Base-by-base conservation (phyloP, 352 stramenopile species). In the Pythium monospermum region DNA sequence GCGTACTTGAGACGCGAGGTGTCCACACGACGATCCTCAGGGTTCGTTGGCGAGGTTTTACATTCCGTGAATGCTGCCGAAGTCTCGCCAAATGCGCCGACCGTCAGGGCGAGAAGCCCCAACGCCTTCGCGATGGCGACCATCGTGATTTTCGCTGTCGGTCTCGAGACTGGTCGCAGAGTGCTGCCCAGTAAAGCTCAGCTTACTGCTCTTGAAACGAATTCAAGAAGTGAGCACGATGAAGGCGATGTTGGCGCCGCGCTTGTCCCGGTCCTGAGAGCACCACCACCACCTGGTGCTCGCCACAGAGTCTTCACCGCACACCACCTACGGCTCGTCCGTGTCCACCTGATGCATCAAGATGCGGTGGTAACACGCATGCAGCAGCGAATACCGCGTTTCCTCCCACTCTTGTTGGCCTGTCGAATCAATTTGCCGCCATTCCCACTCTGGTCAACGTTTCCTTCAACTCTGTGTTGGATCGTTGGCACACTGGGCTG, bases 1-100 rank as follows among this genome's bases (percentile, higher is more conserved):
- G 49, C 48, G 27, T 64, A 71, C 55, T 62, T 72, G 54, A 72
- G 64, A 41, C 65, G 48, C 21, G 50, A 59, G 41, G 25, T 66
- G 64, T 68, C 56, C 21, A 28, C 30, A 52, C 64, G 64, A 23
- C 64, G 64, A 25, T 72, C 64, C 12, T 49, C 51, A 0, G 64
- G 59, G 31, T 44, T 57, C 31, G 64, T 49, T 10, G 64, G 64
- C 22, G 64, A 59, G 3, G 55, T 59, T 18, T 57, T 18, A 23
- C 62, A 71, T 7, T 32, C 33, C 16, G 40, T n/a, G 47, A 69
- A 69, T 12, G 41, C 48, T 32, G 53, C 41, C 21, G 27, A 5
- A 4, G 33, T 38, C 23, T 44, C 21, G 36, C 27, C 11, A 8
- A 53, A n/a, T 7, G 36, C 19, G 27, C 27, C 46, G 3, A 40